Conservation (phyloP, 2,329 filamentous ascomycete genomes). For the Tolypocladium pustulatum region DNA sequence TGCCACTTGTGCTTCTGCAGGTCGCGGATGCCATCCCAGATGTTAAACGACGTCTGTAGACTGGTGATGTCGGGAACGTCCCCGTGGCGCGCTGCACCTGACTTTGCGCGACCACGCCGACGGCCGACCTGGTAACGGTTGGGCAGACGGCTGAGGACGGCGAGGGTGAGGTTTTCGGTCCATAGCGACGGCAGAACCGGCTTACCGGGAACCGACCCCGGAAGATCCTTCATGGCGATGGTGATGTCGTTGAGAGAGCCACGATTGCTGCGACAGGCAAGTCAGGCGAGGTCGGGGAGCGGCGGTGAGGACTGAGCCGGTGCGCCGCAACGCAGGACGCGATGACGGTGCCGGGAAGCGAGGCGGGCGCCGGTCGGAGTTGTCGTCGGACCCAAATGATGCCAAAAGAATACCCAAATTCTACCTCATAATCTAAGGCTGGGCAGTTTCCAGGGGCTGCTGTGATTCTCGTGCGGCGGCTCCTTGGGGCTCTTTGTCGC, state of each 20-base stretch:
- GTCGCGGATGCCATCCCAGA: slow-evolving; percentile 64
- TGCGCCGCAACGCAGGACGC: not conserved
- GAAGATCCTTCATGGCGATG: slow-evolving; percentile 25
- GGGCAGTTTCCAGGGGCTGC: not conserved
- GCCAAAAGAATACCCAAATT: slow-evolving; percentile 21
- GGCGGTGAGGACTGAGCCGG: not conserved
- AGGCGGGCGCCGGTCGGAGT: not conserved
- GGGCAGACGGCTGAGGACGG: slow-evolving; percentile 31
- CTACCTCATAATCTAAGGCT: slow-evolving; percentile 24
- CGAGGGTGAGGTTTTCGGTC: slow-evolving; percentile 29
- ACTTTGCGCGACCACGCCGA: slow-evolving; percentile 27
- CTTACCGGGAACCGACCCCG: slow-evolving; percentile 26
- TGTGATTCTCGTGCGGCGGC: not conserved
- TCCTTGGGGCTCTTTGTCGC: not conserved
- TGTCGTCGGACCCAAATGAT: slow-evolving; percentile 7
- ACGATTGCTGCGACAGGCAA: slow-evolving; percentile 5
- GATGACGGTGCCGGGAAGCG: not conserved
- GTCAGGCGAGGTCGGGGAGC: not conserved
- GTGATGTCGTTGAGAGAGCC: slow-evolving; percentile 2
- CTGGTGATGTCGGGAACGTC: slow-evolving; percentile 55
- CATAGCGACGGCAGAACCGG: slow-evolving; percentile 28
- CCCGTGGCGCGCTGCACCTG: slow-evolving; percentile 19
- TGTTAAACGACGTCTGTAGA: slow-evolving; percentile 74
- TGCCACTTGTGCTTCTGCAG: slow-evolving; percentile 73
- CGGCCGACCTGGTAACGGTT: slow-evolving; percentile 28